Conservation (phyloP, 225 moss, liverwort and hornwort genomes). For the Polytrichum formosum region DNA sequence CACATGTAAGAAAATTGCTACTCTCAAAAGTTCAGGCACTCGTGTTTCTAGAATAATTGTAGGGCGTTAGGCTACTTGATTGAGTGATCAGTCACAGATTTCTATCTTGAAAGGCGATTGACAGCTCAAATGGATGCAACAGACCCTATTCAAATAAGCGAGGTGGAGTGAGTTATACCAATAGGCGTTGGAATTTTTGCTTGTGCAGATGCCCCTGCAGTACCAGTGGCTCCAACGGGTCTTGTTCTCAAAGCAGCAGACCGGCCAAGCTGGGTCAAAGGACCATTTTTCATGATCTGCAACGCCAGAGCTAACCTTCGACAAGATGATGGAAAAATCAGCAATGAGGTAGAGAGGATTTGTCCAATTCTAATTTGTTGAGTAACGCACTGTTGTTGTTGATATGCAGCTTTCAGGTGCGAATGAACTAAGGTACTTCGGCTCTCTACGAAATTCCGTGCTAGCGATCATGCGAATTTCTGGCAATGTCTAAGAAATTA, state of each 20-base stretch:
- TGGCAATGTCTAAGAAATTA: too few species aligned
- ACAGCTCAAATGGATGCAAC: too few species aligned
- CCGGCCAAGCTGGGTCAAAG: constrained; percentile 7
- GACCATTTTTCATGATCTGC: constrained; percentile 8
- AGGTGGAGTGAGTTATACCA: too few species aligned
- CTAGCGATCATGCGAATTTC: too few species aligned
- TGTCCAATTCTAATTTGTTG: not conserved
- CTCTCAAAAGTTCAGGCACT: not conserved
- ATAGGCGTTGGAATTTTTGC: too few species aligned
- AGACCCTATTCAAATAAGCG: too few species aligned
- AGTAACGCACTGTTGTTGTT: not conserved
- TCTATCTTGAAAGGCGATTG: too few species aligned
- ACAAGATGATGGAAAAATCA: not conserved
- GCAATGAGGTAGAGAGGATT: not conserved
- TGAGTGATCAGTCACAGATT: not conserved
- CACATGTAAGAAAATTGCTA: not conserved
- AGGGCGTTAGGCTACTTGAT: not conserved
- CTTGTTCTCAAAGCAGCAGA: not conserved
- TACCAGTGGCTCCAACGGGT: constrained; percentile 6
- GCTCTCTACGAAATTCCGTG: too few species aligned
- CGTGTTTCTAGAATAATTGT: not conserved
- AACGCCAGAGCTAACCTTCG: not conserved
- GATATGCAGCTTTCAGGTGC: too few species aligned
- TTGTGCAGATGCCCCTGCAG: constrained; percentile 5
- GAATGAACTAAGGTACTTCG: too few species aligned